phyloP scores from a whole-genome alignment of 176 grass and related monocot genomes.

The Rhynchospora tenuis region DNA sequence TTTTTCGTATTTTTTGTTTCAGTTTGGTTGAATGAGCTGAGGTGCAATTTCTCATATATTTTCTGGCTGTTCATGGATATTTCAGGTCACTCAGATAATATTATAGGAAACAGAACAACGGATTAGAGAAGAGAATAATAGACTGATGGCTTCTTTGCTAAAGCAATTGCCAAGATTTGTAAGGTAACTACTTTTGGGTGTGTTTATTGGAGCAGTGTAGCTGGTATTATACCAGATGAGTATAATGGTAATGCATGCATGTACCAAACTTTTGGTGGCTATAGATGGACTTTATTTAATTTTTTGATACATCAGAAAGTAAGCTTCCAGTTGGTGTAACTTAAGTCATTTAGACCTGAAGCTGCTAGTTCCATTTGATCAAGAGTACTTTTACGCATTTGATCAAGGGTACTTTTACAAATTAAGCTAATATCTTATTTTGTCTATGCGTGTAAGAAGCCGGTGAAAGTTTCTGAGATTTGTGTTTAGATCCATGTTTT shows the following conservation, averaged over 20 bases:
- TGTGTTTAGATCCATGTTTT: background rate
- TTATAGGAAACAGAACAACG: background rate
- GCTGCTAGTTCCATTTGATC: background rate
- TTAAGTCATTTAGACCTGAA: background rate
- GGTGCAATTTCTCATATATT: background rate
- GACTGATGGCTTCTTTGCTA: constrained; percentile 6
- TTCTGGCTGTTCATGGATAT: background rate
- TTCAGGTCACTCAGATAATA: background rate
- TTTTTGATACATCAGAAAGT: background rate
- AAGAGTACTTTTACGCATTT: background rate
- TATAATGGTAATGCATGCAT: background rate
- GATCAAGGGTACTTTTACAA: background rate
- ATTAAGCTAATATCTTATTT: background rate
- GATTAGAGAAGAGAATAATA: background rate
- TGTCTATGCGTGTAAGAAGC: background rate
- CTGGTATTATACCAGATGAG: background rate
- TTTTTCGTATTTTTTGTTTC: background rate
- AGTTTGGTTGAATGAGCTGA: background rate
- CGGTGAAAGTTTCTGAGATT: background rate
- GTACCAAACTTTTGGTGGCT: background rate
- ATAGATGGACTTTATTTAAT: background rate
- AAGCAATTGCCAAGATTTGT: constrained; percentile 14
- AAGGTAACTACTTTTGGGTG: background rate
- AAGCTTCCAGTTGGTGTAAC: background rate
- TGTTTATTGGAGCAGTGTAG: background rate